phyloP scores from a whole-genome alignment of 495 filamentous ascomycete genomes.

The Bacidia gigantensis region DNA sequence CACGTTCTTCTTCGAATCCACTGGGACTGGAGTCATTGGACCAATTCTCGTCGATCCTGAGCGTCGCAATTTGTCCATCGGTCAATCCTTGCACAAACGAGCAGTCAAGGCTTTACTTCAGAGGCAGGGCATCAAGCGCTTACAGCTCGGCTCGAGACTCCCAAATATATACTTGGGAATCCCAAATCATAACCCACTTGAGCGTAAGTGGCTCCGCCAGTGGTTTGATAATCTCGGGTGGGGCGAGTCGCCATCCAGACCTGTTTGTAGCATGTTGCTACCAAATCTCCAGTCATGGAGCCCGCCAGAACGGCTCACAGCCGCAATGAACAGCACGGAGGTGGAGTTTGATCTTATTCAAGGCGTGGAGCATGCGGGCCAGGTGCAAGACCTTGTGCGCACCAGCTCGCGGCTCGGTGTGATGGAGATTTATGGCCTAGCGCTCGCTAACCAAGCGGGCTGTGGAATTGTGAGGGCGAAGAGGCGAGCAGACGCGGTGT shows the following conservation, averaged over 20 bases:
- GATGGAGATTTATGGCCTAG: constrained; percentile 68
- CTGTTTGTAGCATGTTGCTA: constrained; percentile 51
- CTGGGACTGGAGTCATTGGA: constrained; percentile 61
- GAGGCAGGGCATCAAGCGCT: constrained; percentile 51
- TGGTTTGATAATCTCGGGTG: constrained; percentile 57
- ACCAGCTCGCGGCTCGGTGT: constrained; percentile 66
- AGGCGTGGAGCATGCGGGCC: constrained; percentile 61
- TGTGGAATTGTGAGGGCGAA: constrained; percentile 79
- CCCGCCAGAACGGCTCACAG: constrained; percentile 58
- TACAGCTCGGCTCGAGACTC: constrained; percentile 66
- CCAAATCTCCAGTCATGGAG: constrained; percentile 57
- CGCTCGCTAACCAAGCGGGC: constrained; percentile 53
- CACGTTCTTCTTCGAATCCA: constrained; percentile 62
- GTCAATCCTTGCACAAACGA: constrained; percentile 68
- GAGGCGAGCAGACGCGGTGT: constrained; percentile 45
- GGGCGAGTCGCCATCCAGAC: constrained; percentile 48
- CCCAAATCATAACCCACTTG: constrained; percentile 41
- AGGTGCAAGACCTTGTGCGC: constrained; percentile 60
- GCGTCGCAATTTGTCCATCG: constrained; percentile 73
- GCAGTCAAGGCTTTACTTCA: constrained; percentile 60
- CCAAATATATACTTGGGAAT: constrained; percentile 72
- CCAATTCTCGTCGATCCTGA: constrained; percentile 72
- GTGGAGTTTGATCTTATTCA: constrained; percentile 68
- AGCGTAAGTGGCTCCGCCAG: constrained; percentile 38
- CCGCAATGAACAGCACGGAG: constrained; percentile 53